Base-by-base conservation (phyloP, 495 filamentous ascomycete genomes). In the Daldinia loculata region DNA sequence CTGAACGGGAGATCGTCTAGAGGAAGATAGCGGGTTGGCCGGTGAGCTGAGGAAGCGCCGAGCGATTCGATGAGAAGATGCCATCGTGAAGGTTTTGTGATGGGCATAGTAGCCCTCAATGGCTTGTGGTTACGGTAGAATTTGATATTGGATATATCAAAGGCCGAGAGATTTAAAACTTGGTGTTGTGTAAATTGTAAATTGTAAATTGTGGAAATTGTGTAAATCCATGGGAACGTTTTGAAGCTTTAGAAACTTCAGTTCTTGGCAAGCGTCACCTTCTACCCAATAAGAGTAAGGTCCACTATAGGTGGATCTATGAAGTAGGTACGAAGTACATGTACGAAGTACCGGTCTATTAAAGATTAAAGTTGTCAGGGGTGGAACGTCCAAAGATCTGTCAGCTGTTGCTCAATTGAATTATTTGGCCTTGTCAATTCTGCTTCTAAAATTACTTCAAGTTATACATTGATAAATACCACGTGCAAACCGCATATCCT, bases 61-160 rank as follows among this genome's bases (percentile, higher is more conserved):
- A 14, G 77, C 66, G 69, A 81, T 66, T 50, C 78, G 69, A 56
- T 74, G 77, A 24, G 78, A 72, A 60, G 72, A 67, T 64, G 81
- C 78, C 82, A 84, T 82, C 22, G 53, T 72, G 69, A 56, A 61
- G 29, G 66, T 34, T 57, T 55, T 65, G 67, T 52, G 66, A 75
- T 74, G 74, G 75, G 71, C 76, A 65, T 72, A 76, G 69, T 75
- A 77, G 81, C 77, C 76, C 73, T 80, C 81, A 82, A 80, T 80
- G 76, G 76, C 72, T 65, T 30, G 45, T 36, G 45, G 67, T 66
- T 56, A 39, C 32, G 39, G 27, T 60, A 11, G 14, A 15, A 56
- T 55, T 60, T 45, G 63, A 41, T 34, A 14, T 56, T 12, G 24
- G 61, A 29, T 22, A 8, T 17, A 30, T 58, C 27, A 53, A 48